Conservation (phyloP, 768 basidiomycete species). For the Hygrocybe punicea region DNA sequence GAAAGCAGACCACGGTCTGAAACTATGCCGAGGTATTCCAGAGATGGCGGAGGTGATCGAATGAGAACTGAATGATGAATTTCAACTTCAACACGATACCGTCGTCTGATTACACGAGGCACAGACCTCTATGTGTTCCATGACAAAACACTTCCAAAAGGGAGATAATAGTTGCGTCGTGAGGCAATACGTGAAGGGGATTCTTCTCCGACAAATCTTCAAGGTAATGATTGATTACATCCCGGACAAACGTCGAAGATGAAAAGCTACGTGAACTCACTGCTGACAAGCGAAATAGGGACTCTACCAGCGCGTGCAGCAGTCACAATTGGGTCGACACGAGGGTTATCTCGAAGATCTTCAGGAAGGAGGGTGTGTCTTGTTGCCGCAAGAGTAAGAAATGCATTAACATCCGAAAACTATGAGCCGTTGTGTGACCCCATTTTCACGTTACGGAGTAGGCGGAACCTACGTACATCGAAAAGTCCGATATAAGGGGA, state of each 20-base stretch:
- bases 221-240: constrained; percentile 8
- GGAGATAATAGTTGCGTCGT: constrained; percentile 61
- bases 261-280: constrained; percentile 40
- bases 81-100: not conserved
- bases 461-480: constrained; percentile 50
- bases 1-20: constrained; percentile 70
- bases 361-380: constrained; percentile 63
- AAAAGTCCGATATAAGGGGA: constrained; percentile 57
- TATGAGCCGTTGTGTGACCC: constrained; percentile 22
- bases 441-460: constrained; percentile 1
- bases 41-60: constrained; percentile 41
- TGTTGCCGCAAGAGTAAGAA: constrained; percentile 77
- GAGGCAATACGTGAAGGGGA: constrained; percentile 58
- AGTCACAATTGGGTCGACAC: constrained; percentile 64
- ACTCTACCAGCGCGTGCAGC: constrained; percentile 74
- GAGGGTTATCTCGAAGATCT: constrained; percentile 55
- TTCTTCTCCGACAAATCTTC: constrained; percentile 85
- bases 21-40: constrained; percentile 63
- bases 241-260: not conserved
- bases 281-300: constrained; percentile 72
- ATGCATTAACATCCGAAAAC: constrained; percentile 88
- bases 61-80: constrained; percentile 48
- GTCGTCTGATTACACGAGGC: not conserved
- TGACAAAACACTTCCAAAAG: constrained; percentile 64
- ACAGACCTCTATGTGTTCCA: constrained; percentile 68